Percentiles rank a stretch among this genome's conserved stretches.
These are phyloP conservation scores for Alternaria ventricosa DNA, from an alignment of 2,329 filamentous ascomycete genomes.

Conservation along the genomic window DNA sequence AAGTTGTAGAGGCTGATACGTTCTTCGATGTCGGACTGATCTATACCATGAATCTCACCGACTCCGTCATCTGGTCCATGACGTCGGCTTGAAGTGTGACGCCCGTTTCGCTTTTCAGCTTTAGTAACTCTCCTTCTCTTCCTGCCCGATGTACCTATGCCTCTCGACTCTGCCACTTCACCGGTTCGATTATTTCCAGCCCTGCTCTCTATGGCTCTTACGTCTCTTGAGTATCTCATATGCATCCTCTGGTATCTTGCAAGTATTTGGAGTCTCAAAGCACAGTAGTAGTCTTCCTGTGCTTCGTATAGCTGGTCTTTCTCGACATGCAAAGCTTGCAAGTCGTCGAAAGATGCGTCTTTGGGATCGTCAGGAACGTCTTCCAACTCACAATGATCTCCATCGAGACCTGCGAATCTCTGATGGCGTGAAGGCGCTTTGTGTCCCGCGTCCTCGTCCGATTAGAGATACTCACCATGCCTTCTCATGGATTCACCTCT, in stretches of 20 bases:
- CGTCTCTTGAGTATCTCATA: background rate
- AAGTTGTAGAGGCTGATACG: background rate
- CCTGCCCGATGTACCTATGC: background rate
- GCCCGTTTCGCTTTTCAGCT: too few relatives aligned
- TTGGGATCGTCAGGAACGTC: background rate
- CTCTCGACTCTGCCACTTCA: too few relatives aligned
- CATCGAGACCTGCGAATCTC: background rate
- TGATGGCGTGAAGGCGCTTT: background rate
- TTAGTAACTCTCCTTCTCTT: background rate
- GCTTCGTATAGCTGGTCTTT: background rate
- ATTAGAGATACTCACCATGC: too few relatives aligned
- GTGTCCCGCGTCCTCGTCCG: too few relatives aligned
- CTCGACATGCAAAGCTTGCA: background rate
- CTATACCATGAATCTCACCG: too few relatives aligned
- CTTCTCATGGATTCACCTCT: too few relatives aligned
- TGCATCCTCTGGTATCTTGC: background rate
- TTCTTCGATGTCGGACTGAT: background rate
- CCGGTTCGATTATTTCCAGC: too few relatives aligned
- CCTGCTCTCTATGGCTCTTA: background rate
- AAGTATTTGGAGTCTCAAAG: background rate
- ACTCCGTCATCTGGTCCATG: too few relatives aligned
- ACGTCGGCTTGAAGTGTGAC: too few relatives aligned
- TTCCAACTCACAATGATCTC: background rate
- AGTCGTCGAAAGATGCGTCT: background rate
- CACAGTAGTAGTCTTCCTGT: background rate